Conservation (phyloP, 2,329 filamentous ascomycete species). For the Aspergillus flavus region DNA sequence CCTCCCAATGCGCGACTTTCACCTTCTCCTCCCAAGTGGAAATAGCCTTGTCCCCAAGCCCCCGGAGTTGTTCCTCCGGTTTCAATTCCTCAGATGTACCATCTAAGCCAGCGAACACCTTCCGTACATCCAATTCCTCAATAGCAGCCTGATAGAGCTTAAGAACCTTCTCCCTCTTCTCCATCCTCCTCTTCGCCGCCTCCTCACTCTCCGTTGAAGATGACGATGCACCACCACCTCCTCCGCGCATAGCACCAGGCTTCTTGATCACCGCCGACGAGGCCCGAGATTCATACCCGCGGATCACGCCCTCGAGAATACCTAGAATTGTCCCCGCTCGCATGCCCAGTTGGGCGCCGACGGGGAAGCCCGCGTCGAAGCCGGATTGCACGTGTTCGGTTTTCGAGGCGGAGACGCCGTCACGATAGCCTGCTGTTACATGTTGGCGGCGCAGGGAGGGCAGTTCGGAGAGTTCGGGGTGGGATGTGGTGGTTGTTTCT, state of each 20-base stretch:
- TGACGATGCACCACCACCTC: slow-evolving; percentile 4
- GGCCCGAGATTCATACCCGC: slow-evolving; percentile 32
- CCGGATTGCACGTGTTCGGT: slow-evolving; percentile 75
- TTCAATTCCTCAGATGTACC: slow-evolving; percentile 23
- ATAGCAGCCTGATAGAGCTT: slow-evolving; percentile 51
- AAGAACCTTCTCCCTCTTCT: slow-evolving; percentile 38
- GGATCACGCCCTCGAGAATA: slow-evolving; percentile 69
- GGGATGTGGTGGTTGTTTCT: neutral
- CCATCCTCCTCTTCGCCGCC: slow-evolving; percentile 32
- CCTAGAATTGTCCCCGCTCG: slow-evolving; percentile 76
- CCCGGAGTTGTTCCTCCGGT: slow-evolving; percentile 31
- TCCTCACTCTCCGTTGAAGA: neutral
- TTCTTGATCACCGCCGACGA: slow-evolving; percentile 31
- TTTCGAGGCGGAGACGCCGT: slow-evolving; percentile 79
- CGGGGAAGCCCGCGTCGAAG: slow-evolving; percentile 86
- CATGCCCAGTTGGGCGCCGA: slow-evolving; percentile 80
- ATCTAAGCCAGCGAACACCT: slow-evolving; percentile 58
- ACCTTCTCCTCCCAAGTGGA: slow-evolving; percentile 36
- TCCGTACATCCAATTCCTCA: slow-evolving; percentile 62
- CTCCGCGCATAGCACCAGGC: slow-evolving; percentile 21
- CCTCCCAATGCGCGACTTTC: slow-evolving; percentile 39
- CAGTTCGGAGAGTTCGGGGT: slow-evolving; percentile 64
- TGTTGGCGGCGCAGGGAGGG: slow-evolving; percentile 74
- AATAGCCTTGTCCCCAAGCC: slow-evolving; percentile 34
- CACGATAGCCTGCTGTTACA: slow-evolving; percentile 84